Evolutionary conservation across 805 yeast species (phyloP).

Genomic region (Suhomyces pyralidae): DNA sequence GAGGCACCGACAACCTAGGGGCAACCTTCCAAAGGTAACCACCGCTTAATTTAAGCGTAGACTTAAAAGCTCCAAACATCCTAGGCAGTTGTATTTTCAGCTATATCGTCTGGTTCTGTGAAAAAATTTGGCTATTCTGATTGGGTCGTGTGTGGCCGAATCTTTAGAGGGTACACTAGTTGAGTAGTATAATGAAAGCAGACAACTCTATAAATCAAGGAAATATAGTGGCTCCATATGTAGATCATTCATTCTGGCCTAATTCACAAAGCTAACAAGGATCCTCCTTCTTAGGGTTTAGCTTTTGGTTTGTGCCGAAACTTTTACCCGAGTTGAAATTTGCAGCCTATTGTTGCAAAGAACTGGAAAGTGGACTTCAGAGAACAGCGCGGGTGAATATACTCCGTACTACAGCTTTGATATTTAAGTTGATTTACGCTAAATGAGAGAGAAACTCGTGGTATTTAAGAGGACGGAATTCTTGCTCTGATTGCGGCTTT

Average conservation of each 20-base stretch:
- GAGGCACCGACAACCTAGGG: slow-evolving; percentile 62
- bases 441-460: no score
- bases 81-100: slow-evolving; percentile 1
- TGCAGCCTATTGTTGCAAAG: not conserved
- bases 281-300: not conserved
- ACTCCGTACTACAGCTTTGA: not conserved
- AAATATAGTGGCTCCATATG: not conserved
- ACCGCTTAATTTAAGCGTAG: slow-evolving; percentile 55
- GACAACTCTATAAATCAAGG: no score
- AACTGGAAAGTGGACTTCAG: not conserved
- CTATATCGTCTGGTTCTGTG: not conserved
- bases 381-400: not conserved
- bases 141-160: not conserved
- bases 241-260: not conserved
- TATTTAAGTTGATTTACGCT: no score
- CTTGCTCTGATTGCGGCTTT: no score
- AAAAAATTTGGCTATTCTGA: not conserved
- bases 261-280: no score
- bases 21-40: slow-evolving; percentile 70
- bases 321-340: not conserved
- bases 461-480: no score
- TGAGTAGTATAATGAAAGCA: not conserved
- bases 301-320: not conserved
- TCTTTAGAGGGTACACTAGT: not conserved
- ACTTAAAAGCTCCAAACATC: slow-evolving; percentile 74